Conservation (phyloP, 2,329 filamentous ascomycete species). For the Torrubiella hemipterigena region DNA sequence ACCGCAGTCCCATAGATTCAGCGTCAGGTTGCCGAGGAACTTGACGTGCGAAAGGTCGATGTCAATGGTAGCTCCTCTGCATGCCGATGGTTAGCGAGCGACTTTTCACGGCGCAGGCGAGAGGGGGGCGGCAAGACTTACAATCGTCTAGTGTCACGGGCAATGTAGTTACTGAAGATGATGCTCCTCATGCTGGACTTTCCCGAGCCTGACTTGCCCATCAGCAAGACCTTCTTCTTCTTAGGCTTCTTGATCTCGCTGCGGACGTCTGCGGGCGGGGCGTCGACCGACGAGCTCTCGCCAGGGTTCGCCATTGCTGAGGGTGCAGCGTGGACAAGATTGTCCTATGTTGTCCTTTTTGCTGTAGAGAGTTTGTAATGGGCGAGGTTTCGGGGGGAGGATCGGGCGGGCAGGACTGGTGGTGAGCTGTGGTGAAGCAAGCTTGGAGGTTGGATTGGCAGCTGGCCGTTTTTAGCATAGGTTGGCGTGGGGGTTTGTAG, state of each 20-base stretch:
- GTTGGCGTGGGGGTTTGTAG: too few species aligned
- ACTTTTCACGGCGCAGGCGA: background rate
- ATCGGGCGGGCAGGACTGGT: background rate
- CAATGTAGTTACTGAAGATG: conserved; percentile 98
- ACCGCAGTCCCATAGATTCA: conserved; percentile 98
- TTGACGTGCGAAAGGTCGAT: conserved; percentile 98
- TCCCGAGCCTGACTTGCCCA: conserved; percentile 94
- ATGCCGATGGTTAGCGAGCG: background rate
- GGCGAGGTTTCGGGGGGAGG: background rate
- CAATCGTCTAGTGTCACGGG: conserved; percentile 84
- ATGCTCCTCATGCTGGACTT: conserved; percentile 98
- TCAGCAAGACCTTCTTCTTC: conserved; percentile 78
- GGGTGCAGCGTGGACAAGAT: too few species aligned
- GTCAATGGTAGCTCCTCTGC: conserved; percentile 82
- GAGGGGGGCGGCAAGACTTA: conserved; percentile 18
- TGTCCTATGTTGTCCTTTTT: too few species aligned
- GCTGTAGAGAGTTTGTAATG: too few species aligned
- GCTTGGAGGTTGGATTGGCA: background rate
- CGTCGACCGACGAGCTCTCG: conserved; percentile 15
- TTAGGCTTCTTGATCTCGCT: conserved; percentile 55
- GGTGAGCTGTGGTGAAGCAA: background rate
- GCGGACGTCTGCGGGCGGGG: conserved; percentile 16
- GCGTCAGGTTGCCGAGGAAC: conserved; percentile 92
- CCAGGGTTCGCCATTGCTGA: conserved; percentile 21
- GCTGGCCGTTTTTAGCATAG: too few species aligned